Conservation (phyloP, 225 moss, liverwort and hornwort genomes). For the Marchantia polymorpha region DNA sequence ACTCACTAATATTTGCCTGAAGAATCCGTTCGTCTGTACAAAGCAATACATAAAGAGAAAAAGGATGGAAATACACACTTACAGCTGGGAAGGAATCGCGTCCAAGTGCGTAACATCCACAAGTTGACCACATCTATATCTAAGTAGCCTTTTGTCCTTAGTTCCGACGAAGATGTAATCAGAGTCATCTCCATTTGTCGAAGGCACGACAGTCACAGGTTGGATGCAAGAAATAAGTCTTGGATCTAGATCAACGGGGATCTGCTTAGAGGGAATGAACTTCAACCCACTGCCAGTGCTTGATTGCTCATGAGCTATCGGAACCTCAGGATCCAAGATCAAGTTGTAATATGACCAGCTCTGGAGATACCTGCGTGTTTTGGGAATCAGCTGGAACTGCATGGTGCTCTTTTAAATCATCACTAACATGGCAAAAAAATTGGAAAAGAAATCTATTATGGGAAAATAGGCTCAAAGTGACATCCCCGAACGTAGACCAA, state of each 20-base stretch:
- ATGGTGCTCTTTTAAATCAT: background rate
- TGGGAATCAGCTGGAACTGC: background rate
- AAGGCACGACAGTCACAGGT: constrained; percentile 21
- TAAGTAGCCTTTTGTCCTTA: constrained; percentile 24
- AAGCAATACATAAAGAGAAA: background rate
- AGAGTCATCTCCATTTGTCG: constrained; percentile 4
- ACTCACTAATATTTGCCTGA: too few species aligned
- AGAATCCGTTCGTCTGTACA: too few species aligned
- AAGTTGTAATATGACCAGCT: constrained; percentile 24
- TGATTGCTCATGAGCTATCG: background rate
- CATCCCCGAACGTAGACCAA: too few species aligned
- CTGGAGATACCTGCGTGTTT: constrained; percentile 13
- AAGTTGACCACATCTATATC: constrained; percentile 23
- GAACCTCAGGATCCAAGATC: background rate
- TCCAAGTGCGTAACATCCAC: constrained; percentile 20
- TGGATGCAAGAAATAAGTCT: constrained; percentile 28
- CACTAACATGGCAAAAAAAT: too few species aligned
- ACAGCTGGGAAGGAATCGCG: constrained; percentile 22
- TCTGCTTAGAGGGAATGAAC: constrained; percentile 4
- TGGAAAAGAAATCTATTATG: too few species aligned
- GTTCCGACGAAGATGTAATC: constrained; percentile 28
- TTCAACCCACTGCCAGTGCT: constrained; percentile 4
- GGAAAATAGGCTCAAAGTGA: too few species aligned
- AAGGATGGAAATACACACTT: constrained; percentile 1
- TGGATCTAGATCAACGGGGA: constrained; percentile 30